Percentiles rank a stretch among this genome's conserved stretches.
Evolutionary conservation across 805 yeast genomes (phyloP).

Genomic region (Kazachstania psychrophila): DNA sequence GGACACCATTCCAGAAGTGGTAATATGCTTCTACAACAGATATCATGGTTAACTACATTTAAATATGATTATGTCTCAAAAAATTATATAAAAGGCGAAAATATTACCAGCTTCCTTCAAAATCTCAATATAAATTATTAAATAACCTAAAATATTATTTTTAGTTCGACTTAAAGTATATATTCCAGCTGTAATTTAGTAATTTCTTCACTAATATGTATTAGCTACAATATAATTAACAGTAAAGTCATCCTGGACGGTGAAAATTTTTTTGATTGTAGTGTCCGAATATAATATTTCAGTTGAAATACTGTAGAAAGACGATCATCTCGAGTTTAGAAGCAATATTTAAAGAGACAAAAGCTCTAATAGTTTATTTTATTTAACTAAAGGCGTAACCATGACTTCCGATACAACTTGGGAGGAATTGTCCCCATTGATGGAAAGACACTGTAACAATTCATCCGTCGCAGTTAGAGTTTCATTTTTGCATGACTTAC

Average conservation of each 20-base stretch:
- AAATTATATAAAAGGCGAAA: too few relatives aligned
- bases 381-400: background rate
- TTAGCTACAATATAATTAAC: background rate
- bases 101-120: too few relatives aligned
- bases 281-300: background rate
- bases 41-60: too few relatives aligned
- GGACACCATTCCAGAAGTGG: constrained; percentile 57
- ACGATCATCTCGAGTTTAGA: too few relatives aligned
- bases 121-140: too few relatives aligned
- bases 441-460: constrained; percentile 16
- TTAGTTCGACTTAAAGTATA: too few relatives aligned
- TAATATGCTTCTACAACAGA: too few relatives aligned
- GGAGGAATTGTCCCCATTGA: constrained; percentile 18
- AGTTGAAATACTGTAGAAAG: background rate
- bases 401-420: constrained; percentile 11
- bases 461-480: constrained; percentile 21
- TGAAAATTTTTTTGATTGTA: constrained; percentile 6
- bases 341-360: too few relatives aligned
- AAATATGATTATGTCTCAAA: too few relatives aligned
- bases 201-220: too few relatives aligned
- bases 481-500: constrained; percentile 22
- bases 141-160: too few relatives aligned
- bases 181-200: too few relatives aligned
- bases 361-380: background rate
- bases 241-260: constrained; percentile 5